These are phyloP conservation scores for Candida khao-thaluensis DNA, from an alignment of 805 yeast species.

Conservation along the genomic window DNA sequence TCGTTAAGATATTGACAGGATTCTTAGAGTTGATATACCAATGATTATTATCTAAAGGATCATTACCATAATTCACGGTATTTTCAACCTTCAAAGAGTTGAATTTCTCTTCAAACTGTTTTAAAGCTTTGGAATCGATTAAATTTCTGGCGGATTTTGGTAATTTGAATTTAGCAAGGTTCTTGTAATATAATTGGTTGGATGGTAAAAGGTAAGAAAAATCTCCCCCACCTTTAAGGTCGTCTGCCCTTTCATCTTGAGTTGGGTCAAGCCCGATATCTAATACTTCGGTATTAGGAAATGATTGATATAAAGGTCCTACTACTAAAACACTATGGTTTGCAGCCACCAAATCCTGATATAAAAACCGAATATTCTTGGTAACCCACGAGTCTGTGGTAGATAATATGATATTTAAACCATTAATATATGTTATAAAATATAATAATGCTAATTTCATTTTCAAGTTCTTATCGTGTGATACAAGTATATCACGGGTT, in stretches of 20 bases:
- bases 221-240: constrained; percentile 30
- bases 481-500: too few species aligned
- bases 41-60: constrained; percentile 28
- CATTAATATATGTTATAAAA: constrained; percentile 2
- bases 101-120: constrained; percentile 5
- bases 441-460: background rate
- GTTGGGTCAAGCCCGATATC: background rate
- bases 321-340: constrained; percentile 33
- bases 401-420: constrained; percentile 30
- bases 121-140: constrained; percentile 12
- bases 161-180: constrained; percentile 11
- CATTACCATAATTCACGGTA: constrained; percentile 29
- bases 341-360: constrained; percentile 23
- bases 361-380: constrained; percentile 30
- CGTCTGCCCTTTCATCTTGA: background rate
- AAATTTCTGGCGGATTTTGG: constrained; percentile 9
- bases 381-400: constrained; percentile 40
- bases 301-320: constrained; percentile 29
- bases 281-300: constrained; percentile 1
- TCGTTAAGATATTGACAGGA: constrained; percentile 24
- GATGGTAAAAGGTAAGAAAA: constrained; percentile 32
- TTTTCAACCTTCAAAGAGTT: constrained; percentile 3
- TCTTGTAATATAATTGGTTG: constrained; percentile 29
- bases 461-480: background rate
- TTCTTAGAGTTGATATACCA: constrained; percentile 35